Base-by-base conservation (phyloP, 2,329 filamentous ascomycete genomes). In the Talaromyces sp. region DNA sequence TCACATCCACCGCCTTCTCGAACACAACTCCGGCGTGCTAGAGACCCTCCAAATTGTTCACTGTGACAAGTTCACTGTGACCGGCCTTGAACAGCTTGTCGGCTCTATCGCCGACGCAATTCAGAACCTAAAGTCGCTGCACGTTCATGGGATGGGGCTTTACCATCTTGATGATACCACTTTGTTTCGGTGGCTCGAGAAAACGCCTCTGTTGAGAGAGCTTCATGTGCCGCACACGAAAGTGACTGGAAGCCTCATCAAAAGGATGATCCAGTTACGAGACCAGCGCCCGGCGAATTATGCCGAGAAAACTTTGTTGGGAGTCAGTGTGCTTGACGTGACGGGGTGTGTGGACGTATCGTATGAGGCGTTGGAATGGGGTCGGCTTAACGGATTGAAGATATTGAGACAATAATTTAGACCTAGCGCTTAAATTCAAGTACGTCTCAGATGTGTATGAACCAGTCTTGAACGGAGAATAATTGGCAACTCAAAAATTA, bases 161-260 rank as follows among this genome's bases (percentile, higher is more conserved):
- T 56, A 57, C 1, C 62, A 60, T 2, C 60, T 76, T 17, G 61
- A 67, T 5, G 74, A 77, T 57, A 32, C n/a, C 2, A 51, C 62
- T 5, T 61, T 70, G 0, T 43, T 57, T 1, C 9, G 26, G 9
- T 59, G 76, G 1, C 58, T 69, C 11, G 46, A 62, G 2, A 55
- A 50, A 11, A 63, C 76, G 48, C 64, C 65, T 0, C 66, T 69
- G 1, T 55, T 78, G 17, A 72, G 70, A 54, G 60, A 67, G 1
- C 65, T 78, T 5, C 62, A 76, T 62, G 26, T 77, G 9, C 72
- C 72, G 0, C 64, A 65, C 41, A 77, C 73, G 1, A 61, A 57
- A 12, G 68, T 77, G 6, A 75, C 72, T 5, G 75, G 75, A 0
- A 61, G 67, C 17, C 66, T 70, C 1, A 65, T 77, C 41, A 74